Evolutionary conservation across 2,329 filamentous ascomycete species (phyloP), one percentile per base, ranked within the genome.

Genomic region (Uncinocarpus reesii): DNA sequence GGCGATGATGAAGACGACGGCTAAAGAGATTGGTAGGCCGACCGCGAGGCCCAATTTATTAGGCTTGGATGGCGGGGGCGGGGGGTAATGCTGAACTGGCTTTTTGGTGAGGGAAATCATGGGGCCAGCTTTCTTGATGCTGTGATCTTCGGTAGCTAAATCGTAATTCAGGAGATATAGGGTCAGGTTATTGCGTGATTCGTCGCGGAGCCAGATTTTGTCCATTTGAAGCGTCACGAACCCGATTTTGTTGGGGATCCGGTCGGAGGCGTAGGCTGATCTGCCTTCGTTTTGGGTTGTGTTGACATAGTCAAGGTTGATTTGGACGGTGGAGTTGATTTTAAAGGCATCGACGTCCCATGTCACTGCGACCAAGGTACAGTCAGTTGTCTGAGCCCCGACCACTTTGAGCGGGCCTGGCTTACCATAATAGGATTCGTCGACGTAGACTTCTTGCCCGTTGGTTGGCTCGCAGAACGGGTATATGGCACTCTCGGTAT

Each of bases 21-120:
- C 61, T 7, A 72, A 54, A 11, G 58, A 60, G 18, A 71, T 57
- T 0, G 70, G 70, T 5, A 72, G 54, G 13, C 69, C 70, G 42
- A 71, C 62, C 42, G 60, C 56, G n/a, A 71, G 56, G 7, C 63
- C 67, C 2, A 62, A 42, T 36, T 64, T 66, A 34, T 59, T 62
- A 32, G 55, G 56, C 18, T 56, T 56, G 8, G 55, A 53, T 10
- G 55, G 54, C 18, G 52, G 55, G 3, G 62, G 61, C 1, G 64
- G 60, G 18, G 65, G 60, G 52, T 62, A 61, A 52, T 70, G 66
- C 21, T 60, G 51, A 13, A 58, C 49, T 1, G 63, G 65, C 41
- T 59, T 64, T 7, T 62, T 59, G 15, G 52, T 56, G 20, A 71
- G 59, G 2, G 54, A 59, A 40, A 71, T 55, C 3, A 56, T 61